phyloP scores from a whole-genome alignment of 331 rosid genomes.

The Quercus phellos region DNA sequence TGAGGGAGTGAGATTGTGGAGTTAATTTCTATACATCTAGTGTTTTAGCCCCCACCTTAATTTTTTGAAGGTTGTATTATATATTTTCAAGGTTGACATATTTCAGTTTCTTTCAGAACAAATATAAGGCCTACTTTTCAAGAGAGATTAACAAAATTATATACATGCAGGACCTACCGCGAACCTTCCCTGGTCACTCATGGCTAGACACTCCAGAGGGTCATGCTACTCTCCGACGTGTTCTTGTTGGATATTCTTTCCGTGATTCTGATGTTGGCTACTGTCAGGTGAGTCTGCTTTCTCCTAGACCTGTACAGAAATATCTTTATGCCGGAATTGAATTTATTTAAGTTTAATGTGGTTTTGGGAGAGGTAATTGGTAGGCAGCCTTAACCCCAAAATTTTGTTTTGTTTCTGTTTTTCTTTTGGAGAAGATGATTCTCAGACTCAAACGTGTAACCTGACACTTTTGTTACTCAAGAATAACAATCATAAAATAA shows the following conservation, averaged over 20 bases:
- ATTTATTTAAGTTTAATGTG: no score
- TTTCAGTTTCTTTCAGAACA: neutral
- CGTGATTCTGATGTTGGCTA: conserved; percentile 99
- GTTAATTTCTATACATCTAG: neutral
- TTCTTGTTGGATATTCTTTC: conserved; percentile 93
- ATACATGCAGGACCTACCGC: conserved; percentile 70
- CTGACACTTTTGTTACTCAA: no score
- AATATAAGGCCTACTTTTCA: neutral
- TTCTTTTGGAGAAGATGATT: no score
- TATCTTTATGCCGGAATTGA: no score
- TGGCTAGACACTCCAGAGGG: conserved; percentile 98
- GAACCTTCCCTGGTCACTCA: conserved; percentile 96
- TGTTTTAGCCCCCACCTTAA: neutral
- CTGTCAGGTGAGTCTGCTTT: conserved; percentile 66
- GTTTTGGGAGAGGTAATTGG: no score
- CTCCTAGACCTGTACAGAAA: neutral
- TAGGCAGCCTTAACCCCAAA: no score
- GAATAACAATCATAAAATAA: neutral
- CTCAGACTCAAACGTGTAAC: no score
- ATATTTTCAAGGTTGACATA: no score
- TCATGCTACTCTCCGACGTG: conserved; percentile 93
- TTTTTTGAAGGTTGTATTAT: neutral
- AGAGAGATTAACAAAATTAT: neutral
- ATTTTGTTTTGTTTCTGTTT: no score
- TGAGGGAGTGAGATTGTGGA: neutral